phyloP scores from a whole-genome alignment of 2,329 filamentous ascomycete species.

The Penicillium sp. region DNA sequence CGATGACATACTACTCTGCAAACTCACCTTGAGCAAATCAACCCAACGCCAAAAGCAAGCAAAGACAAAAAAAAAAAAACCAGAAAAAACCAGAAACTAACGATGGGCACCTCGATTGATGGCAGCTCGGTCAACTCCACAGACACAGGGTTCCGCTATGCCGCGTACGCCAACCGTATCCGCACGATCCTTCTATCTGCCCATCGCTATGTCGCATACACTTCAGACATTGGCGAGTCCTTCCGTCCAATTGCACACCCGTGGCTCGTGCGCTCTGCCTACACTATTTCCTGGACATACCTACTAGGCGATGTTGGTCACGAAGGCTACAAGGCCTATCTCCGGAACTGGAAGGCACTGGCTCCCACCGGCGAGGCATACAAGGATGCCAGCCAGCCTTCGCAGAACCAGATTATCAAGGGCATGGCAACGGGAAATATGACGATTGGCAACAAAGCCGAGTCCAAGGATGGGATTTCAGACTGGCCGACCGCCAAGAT shows the following conservation, averaged over 20 bases:
- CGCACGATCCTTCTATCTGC: constrained; percentile 85
- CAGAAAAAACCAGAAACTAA: constrained; percentile 13
- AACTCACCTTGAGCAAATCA: not conserved
- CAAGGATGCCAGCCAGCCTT: constrained; percentile 39
- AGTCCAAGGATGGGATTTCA: constrained; percentile 27
- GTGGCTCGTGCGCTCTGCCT: constrained; percentile 74
- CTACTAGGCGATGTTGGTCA: constrained; percentile 85
- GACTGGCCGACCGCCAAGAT: constrained; percentile 51
- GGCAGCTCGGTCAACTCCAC: constrained; percentile 72
- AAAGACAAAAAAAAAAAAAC: constrained; percentile 4
- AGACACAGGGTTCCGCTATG: constrained; percentile 83
- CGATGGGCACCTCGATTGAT: constrained; percentile 14
- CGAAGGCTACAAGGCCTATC: constrained; percentile 94
- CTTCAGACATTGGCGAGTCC: constrained; percentile 91
- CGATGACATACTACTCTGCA: constrained; percentile 5
- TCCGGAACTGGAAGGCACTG: constrained; percentile 74
- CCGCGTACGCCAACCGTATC: constrained; percentile 82
- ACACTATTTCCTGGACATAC: constrained; percentile 90
- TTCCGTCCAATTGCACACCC: constrained; percentile 93
- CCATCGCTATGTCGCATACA: constrained; percentile 96
- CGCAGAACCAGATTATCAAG: constrained; percentile 32
- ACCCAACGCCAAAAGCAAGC: not conserved
- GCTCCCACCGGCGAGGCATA: constrained; percentile 63
- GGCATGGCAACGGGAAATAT: constrained; percentile 41
- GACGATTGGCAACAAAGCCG: constrained; percentile 16